Conservation (phyloP, 768 basidiomycete genomes). For the Lactarius psammicola region DNA sequence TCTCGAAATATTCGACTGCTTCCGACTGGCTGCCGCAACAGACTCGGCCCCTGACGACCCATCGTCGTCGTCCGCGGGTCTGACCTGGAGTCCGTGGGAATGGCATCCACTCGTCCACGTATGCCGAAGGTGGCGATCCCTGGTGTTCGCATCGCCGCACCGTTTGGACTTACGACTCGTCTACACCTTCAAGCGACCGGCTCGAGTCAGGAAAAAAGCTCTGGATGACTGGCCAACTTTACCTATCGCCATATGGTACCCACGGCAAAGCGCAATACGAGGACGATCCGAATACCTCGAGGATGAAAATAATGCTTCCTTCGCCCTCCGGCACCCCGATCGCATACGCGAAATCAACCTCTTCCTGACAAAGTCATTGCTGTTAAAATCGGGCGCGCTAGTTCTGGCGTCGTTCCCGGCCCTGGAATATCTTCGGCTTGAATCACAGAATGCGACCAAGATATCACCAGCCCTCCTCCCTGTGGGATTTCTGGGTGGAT, state of each 20-base stretch:
- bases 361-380: background rate
- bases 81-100: background rate
- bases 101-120: background rate
- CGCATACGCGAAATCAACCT: slow-evolving; percentile 7
- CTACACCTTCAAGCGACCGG: background rate
- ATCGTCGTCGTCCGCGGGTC: background rate
- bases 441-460: background rate
- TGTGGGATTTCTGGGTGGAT: slow-evolving; percentile 5
- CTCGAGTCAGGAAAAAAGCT: background rate
- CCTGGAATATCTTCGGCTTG: slow-evolving; percentile 3
- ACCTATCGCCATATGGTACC: slow-evolving; percentile 11
- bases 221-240: background rate
- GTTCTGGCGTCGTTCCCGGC: background rate
- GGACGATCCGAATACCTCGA: too few species aligned
- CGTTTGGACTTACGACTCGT: background rate
- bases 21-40: background rate
- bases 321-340: slow-evolving; percentile 1
- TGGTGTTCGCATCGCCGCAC: background rate
- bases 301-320: background rate
- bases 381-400: background rate
- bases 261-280: background rate
- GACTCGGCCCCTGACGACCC: background rate
- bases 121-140: slow-evolving; percentile 2
- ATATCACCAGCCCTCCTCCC: background rate
- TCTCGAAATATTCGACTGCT: too few species aligned